These are phyloP conservation scores for Trapa incisa DNA, from an alignment of 345 rosid genomes.

Conservation along the genomic window DNA sequence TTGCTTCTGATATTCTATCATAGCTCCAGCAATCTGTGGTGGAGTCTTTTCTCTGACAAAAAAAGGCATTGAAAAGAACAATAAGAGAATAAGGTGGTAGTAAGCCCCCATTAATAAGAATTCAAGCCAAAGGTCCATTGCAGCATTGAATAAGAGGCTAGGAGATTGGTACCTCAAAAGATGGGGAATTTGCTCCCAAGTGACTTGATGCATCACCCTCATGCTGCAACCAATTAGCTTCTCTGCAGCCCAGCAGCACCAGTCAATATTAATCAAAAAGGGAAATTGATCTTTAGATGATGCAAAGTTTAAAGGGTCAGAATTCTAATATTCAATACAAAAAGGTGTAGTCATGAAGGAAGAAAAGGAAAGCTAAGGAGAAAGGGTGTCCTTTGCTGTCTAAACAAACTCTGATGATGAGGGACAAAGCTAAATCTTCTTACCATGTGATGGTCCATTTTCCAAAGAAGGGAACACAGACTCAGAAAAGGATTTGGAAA, in stretches of 20 bases:
- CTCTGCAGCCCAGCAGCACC: conserved; percentile 30
- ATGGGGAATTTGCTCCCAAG: conserved; percentile 38
- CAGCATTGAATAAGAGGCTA: too few species aligned
- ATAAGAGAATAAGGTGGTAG: too few species aligned
- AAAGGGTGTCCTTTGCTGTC: background rate
- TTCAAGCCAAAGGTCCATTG: too few species aligned
- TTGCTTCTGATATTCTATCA: conserved; percentile 69
- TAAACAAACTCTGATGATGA: background rate
- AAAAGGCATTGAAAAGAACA: background rate
- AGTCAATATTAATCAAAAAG: background rate
- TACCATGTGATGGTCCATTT: conserved; percentile 3
- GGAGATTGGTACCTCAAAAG: conserved; percentile 43
- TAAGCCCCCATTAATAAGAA: too few species aligned
- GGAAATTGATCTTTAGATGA: too few species aligned
- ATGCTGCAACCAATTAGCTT: conserved; percentile 64
- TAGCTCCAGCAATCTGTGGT: conserved; percentile 59
- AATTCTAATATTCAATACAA: too few species aligned
- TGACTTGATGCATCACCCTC: conserved; percentile 48
- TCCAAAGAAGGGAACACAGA: background rate
- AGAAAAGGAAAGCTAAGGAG: background rate
- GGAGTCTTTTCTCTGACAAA: conserved; percentile 39
- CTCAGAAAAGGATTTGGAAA: background rate
- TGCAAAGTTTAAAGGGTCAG: too few species aligned
- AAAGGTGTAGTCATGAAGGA: conserved; percentile 4
- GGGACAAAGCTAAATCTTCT: background rate